A percentile compares a stretch with the other conserved stretches of the same genome.
Conservation (phyloP, 2,329 filamentous ascomycete species). For the Botryotinia calthae region DNA sequence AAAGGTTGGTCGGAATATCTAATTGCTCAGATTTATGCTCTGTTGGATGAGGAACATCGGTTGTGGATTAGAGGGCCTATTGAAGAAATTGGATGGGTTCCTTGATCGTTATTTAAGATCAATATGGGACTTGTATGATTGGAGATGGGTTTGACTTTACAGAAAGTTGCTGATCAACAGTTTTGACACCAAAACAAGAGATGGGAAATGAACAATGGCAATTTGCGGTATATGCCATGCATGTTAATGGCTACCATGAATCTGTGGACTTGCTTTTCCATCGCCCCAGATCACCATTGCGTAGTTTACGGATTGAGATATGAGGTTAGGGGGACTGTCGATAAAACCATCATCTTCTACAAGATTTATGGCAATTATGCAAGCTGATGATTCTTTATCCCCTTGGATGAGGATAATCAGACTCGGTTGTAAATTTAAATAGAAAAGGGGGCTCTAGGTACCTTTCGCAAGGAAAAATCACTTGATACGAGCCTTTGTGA, state of each 20-base stretch:
- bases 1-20: conserved; percentile 41
- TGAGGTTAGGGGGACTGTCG: neutral
- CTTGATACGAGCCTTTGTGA: neutral
- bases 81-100: conserved; percentile 37
- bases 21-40: conserved; percentile 37
- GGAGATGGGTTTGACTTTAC: neutral
- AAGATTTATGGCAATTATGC: neutral
- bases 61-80: conserved; percentile 41
- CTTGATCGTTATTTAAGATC: conserved; percentile 5
- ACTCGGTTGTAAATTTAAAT: neutral
- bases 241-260: neutral
- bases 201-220: neutral
- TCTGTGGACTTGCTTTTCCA: neutral
- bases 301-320: neutral
- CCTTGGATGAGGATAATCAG: neutral
- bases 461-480: neutral
- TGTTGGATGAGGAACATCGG: conserved; percentile 42
- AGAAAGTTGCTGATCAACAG: neutral
- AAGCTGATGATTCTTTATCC: neutral
- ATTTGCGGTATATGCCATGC: neutral
- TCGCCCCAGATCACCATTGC: neutral
- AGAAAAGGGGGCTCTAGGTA: neutral
- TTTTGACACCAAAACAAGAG: neutral
- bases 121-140: neutral
- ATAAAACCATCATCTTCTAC: neutral